Evolutionary conservation across 306 rosid species (phyloP).

Genomic region (Lathyrus aphaca): DNA sequence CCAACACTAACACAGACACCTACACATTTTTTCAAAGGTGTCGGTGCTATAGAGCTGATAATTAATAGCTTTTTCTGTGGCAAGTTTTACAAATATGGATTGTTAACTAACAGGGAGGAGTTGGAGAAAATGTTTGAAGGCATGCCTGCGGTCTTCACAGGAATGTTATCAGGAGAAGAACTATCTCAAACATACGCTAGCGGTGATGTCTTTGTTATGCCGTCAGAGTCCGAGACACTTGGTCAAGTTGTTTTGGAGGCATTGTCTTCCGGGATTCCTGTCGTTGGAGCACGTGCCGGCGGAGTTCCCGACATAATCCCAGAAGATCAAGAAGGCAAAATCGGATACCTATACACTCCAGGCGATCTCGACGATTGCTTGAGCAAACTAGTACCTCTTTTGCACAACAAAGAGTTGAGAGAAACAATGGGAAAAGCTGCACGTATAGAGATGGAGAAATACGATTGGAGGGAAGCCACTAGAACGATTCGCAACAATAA

Average conservation of each 20-base stretch:
- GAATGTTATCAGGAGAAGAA: slow-evolving; percentile 95
- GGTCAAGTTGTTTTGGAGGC: slow-evolving; percentile 94
- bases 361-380: slow-evolving; percentile 85
- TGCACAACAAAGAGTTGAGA: slow-evolving; percentile 68
- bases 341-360: slow-evolving; percentile 68
- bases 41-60: too few relatives aligned
- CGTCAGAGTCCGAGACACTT: slow-evolving; percentile 95
- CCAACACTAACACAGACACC: too few relatives aligned
- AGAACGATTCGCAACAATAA: slow-evolving; percentile 74
- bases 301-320: slow-evolving; percentile 96
- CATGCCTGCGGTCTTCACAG: slow-evolving; percentile 95
- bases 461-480: slow-evolving; percentile 94
- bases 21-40: too few relatives aligned
- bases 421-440: slow-evolving; percentile 81
- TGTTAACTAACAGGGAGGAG: slow-evolving; percentile 68
- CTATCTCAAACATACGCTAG: slow-evolving; percentile 93
- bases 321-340: slow-evolving; percentile 79
- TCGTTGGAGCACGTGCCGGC: slow-evolving; percentile 93
- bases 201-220: slow-evolving; percentile 93
- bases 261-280: slow-evolving; percentile 93
- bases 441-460: slow-evolving; percentile 88
- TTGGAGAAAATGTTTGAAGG: slow-evolving; percentile 83
- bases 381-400: slow-evolving; percentile 71
- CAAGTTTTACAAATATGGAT: slow-evolving; percentile 3
- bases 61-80: not conserved